Evolutionary conservation across 768 basidiomycete species (phyloP), one percentile per base, ranked within the genome.

Genomic region (Boletus pseudopeckii): DNA sequence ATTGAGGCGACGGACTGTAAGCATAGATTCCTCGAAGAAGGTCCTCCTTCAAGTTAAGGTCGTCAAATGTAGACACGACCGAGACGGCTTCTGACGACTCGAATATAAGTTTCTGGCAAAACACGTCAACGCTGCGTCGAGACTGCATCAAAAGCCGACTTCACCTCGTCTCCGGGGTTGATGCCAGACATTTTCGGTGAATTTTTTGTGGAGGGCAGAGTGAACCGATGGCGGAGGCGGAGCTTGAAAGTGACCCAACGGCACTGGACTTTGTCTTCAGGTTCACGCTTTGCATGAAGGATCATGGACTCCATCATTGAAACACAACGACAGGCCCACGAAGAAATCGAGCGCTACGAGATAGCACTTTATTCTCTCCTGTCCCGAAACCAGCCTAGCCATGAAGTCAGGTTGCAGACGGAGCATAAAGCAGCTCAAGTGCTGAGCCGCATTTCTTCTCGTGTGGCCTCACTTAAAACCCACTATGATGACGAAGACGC

Each of bases 1-100:
- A 17, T 14, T 6, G 26, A 33, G 32, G 43, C n/a, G 18, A 75
- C 84, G 50, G 55, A 92, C 96, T 96, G 78, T 98, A 98, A 53
- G 94, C 96, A 74, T 98, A 98, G 70, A 99, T 91, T 63, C 97
- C 97, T 62, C 97, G 86, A 52, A 98, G 74, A 49, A 99, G 84
- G 72, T 98, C 93, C 66, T 93, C 90, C 77, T 98, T 98, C 68
- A 99, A 74, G 63, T 88, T 82, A 42, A 93, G 83, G 77, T 92
- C 91, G 66, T 92, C 90, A 66, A 92, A 92, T 7, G 91, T 92
- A 44, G 89, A 90, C 61, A 96, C 81, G 42, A 91, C 90, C 28
- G 88, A 86, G 60, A 97, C 86, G 13, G 90, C 86, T 72, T 96
- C 93, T 41, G 92, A 94, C 40, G 94, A 95, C 74, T 96, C 94